A percentile compares a stretch with the other conserved stretches of the same genome.
These are phyloP conservation scores for Penicillium dipodomyicola DNA, from an alignment of 495 filamentous ascomycete genomes.

Conservation along the genomic window DNA sequence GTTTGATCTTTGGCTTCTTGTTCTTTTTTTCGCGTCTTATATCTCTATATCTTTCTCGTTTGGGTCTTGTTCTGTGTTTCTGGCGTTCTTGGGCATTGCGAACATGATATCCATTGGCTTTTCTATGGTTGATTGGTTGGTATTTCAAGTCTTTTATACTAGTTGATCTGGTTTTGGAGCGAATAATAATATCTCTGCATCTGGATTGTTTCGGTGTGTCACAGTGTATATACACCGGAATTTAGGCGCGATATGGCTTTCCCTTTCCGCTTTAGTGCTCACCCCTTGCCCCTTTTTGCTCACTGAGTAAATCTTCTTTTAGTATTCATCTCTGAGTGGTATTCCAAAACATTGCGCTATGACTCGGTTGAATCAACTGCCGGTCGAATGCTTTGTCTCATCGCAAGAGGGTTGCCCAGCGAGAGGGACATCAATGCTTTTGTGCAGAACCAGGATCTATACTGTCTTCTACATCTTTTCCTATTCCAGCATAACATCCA, in stretches of 20 bases:
- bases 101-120: conserved; percentile 33
- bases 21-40: conserved; percentile 1
- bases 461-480: no score
- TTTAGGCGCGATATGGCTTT: not conserved
- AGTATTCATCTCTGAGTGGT: no score
- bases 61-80: conserved; percentile 1
- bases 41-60: conserved; percentile 3
- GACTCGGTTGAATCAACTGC: no score
- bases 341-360: no score
- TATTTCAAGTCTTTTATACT: conserved; percentile 1
- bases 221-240: not conserved
- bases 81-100: conserved; percentile 30
- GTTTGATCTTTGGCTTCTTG: conserved; percentile 19
- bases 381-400: no score
- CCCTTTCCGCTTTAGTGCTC: conserved; percentile 3
- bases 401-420: no score
- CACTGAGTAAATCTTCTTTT: not conserved
- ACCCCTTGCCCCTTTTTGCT: conserved; percentile 2
- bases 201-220: not conserved
- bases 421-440: no score
- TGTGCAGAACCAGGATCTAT: no score
- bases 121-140: conserved; percentile 14
- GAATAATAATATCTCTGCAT: conserved; percentile 4
- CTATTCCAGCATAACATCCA: no score
- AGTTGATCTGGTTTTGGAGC: conserved; percentile 10